These are phyloP conservation scores for Eucalyptus curtisii DNA, from an alignment of 345 rosid species.

Conservation along the genomic window DNA sequence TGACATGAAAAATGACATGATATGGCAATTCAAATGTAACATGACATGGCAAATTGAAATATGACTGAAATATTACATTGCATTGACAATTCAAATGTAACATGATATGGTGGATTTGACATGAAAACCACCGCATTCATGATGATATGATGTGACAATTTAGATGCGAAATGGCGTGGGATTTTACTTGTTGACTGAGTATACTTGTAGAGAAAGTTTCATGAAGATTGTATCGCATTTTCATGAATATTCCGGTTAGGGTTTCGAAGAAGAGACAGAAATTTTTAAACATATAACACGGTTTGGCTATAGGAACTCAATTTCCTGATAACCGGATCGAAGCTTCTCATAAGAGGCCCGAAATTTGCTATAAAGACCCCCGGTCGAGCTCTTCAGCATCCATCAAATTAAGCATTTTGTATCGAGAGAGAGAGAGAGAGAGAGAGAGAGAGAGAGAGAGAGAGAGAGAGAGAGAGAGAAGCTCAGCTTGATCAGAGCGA, in stretches of 20 bases:
- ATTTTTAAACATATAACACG: not conserved
- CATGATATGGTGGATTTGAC: not conserved
- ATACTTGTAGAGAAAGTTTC: not conserved
- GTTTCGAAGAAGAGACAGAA: not conserved
- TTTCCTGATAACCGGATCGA: not conserved
- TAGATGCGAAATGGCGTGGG: too few relatives aligned
- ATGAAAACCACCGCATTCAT: too few relatives aligned
- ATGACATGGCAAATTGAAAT: too few relatives aligned
- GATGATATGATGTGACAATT: not conserved
- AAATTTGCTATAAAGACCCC: not conserved
- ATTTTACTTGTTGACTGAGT: not conserved
- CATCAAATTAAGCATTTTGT: not conserved
- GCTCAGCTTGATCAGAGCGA: not conserved
- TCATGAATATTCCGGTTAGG: rapidly evolving
- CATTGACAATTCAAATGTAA: not conserved
- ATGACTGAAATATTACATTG: not conserved
- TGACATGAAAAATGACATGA: too few relatives aligned
- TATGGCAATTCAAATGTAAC: too few relatives aligned
- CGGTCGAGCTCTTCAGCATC: not conserved
- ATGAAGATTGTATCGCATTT: not conserved
- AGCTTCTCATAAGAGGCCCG: not conserved
- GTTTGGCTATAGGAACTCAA: not conserved
- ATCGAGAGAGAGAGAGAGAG: not conserved
- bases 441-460: not conserved
- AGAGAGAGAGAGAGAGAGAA: too few relatives aligned